Percentiles rank a stretch among this genome's conserved stretches.
Conservation (phyloP, 2,329 filamentous ascomycete species). For the Verticillium nonalfalfae region DNA sequence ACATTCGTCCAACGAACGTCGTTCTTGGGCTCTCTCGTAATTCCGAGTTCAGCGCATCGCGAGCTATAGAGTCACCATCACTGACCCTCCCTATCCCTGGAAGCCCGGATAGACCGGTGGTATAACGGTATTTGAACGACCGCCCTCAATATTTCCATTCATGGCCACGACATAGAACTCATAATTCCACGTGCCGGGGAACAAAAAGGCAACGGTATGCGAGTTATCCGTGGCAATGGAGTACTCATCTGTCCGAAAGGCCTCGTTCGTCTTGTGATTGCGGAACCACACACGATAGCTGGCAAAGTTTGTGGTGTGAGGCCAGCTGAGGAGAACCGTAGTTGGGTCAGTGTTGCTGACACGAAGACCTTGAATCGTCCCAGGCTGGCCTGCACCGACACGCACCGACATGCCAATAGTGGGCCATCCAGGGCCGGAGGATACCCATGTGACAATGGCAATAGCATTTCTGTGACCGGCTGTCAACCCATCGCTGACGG, state of each 20-base stretch:
- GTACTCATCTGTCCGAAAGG: not conserved
- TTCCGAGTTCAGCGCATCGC: too few relatives aligned
- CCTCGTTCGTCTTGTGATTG: not conserved
- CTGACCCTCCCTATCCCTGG: not conserved
- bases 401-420: not conserved
- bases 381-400: conserved; percentile 1
- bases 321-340: not conserved
- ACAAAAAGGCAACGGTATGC: conserved; percentile 6
- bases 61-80: too few relatives aligned
- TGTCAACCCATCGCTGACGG: not conserved
- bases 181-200: conserved; percentile 12
- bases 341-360: not conserved
- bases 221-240: not conserved
- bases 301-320: not conserved
- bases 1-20: not conserved
- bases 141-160: conserved; percentile 12
- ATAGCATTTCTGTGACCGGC: not conserved
- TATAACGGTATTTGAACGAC: not conserved
- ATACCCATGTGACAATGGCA: conserved; percentile 1
- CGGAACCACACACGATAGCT: conserved; percentile 5
- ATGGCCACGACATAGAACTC: conserved; percentile 13
- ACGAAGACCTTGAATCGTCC: not conserved
- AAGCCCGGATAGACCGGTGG: not conserved
- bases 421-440: not conserved
- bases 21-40: not conserved